Evolutionary conservation across 2,329 filamentous ascomycete species (phyloP).

Genomic region (Talaromyces islandicus): DNA sequence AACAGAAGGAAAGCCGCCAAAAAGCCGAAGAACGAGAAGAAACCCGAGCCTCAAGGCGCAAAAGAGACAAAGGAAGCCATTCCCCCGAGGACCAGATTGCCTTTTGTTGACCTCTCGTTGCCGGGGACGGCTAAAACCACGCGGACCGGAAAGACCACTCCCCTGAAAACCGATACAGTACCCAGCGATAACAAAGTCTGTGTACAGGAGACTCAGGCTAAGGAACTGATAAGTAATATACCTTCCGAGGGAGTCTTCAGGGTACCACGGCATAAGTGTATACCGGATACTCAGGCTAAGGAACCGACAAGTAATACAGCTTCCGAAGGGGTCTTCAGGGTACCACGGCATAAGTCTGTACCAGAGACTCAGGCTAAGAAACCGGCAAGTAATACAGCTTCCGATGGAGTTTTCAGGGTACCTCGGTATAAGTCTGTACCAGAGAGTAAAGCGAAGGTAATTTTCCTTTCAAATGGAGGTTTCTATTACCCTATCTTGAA

Average conservation of each 20-base stretch:
- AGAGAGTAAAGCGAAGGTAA: neutral
- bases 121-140: too few species aligned
- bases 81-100: neutral
- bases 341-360: neutral
- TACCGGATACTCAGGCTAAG: neutral
- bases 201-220: neutral
- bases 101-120: neutral
- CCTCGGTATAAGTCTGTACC: neutral
- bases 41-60: neutral
- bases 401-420: too few species aligned
- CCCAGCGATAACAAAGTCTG: too few species aligned
- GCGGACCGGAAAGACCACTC: too few species aligned
- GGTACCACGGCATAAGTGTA: too few species aligned
- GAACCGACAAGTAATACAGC: neutral
- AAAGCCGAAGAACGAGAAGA: neutral
- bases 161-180: too few species aligned
- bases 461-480: neutral
- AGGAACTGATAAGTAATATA: neutral
- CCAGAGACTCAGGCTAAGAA: neutral
- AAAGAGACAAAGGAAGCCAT: neutral
- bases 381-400: neutral
- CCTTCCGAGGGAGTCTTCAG: too few species aligned
- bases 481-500: neutral
- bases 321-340: too few species aligned
- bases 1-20: neutral